Base-by-base conservation (phyloP, 2,329 filamentous ascomycete species). In the Didymella keratinophila region DNA sequence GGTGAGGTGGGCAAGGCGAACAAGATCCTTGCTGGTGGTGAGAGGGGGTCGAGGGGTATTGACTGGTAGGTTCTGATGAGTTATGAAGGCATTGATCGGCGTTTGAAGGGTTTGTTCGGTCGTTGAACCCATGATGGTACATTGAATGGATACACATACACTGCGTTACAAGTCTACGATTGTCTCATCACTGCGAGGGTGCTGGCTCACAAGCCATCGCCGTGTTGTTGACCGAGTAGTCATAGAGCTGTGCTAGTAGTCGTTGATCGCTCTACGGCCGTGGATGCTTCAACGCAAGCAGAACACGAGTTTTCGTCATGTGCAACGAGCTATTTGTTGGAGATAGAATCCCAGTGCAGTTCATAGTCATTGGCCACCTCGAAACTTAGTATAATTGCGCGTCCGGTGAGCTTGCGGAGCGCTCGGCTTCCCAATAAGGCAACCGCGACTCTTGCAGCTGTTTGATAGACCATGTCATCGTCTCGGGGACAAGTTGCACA, bases 1-100 rank as follows among this genome's bases (percentile, higher is more conserved):
- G 81, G 80, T 1, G 78, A 79, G 64, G 72, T 76, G 55, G 76
- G 62, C 3, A 81, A 78, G 66, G 80, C 79, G 21, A 70, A 69
- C 21, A 72, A 71, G 61, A 82, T 83, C 57, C 68, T 82, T 37
- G 78, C 79, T 41, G 81, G 80, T 39, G 80, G 79, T 0, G 80
- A 82, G 68, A 71, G 78, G 27, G 79, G 76, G 1, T 70, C 71
- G 37, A 76, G 71, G 4, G 78, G 79, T 0, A 67, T 82, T 68
- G 80, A 82, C 56, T 82, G 80, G 80, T 81, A 51, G 37, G 9
- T 1, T 4, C 4, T 12, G 9, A 10, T 10, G 3, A 7, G 30
- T 25, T 4, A 16, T 45, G 39, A 21, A 25, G 11, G 50, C 42
- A 52, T 58, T 39, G 27, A 5, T 8, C 25, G 51, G 56, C 56